Conservation (phyloP, 441 rosid genomes). For the Bocquillonia castaneifolia region DNA sequence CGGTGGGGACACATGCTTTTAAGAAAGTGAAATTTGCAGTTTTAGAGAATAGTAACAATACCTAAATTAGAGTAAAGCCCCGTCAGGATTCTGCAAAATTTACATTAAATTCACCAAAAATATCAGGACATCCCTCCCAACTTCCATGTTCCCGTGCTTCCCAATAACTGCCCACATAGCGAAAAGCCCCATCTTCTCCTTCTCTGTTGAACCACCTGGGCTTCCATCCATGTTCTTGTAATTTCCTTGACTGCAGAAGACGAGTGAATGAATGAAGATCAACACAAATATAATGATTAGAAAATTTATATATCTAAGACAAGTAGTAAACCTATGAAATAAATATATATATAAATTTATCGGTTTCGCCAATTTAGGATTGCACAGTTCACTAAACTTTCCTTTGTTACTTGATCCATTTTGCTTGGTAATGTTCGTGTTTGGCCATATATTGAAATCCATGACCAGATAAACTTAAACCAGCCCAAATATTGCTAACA, state of each 20-base stretch:
- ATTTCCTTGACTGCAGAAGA: slow-evolving; percentile 62
- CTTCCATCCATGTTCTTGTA: slow-evolving; percentile 94
- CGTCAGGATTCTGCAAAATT: slow-evolving; percentile 35
- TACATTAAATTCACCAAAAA: slow-evolving; percentile 66
- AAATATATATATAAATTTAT: background rate
- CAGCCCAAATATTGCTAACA: background rate
- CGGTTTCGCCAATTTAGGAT: background rate
- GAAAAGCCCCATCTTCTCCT: slow-evolving; percentile 53
- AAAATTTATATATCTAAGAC: background rate
- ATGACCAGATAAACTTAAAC: background rate
- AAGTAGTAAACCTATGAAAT: background rate
- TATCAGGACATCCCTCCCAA: slow-evolving; percentile 80
- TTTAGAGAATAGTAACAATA: slow-evolving; percentile 10
- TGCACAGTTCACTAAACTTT: background rate
- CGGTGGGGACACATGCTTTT: background rate
- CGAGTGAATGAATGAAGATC: background rate
- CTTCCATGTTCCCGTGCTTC: slow-evolving; percentile 60
- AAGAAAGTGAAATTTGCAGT: background rate
- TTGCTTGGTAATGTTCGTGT: background rate
- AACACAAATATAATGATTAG: background rate
- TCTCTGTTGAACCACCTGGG: slow-evolving; percentile 80
- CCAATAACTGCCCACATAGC: slow-evolving; percentile 80
- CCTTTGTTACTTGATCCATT: background rate
- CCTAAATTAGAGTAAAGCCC: slow-evolving; percentile 30
- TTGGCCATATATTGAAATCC: background rate